Evolutionary conservation across 345 rosid species (phyloP).

Genomic region (Pseudoturritis turrita): DNA sequence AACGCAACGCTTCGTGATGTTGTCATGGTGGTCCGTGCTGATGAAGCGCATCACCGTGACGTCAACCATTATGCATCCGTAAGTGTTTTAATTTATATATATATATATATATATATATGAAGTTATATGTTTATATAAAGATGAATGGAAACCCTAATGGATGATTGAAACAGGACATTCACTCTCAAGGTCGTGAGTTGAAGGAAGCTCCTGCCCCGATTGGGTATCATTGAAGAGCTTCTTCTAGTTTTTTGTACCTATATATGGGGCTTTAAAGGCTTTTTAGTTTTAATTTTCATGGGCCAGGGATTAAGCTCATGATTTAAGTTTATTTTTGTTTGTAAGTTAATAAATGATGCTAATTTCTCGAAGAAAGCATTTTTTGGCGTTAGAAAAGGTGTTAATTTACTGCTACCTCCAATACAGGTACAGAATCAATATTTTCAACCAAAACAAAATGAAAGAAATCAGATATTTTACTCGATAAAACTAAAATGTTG

Average conservation of each 20-base stretch:
- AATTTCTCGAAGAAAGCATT: too few species aligned
- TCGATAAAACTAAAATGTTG: too few species aligned
- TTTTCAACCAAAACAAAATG: too few species aligned
- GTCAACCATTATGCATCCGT: conserved; percentile 83
- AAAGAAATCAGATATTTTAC: too few species aligned
- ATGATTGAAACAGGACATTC: conserved; percentile 49
- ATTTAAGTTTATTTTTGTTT: not conserved
- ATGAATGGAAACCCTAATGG: not conserved
- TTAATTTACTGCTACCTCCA: too few species aligned
- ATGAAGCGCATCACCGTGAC: conserved; percentile 81
- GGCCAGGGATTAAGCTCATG: not conserved
- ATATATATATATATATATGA: not conserved
- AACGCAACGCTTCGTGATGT: conserved; percentile 62
- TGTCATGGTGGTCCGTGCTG: conserved; percentile 68
- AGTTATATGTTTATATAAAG: not conserved
- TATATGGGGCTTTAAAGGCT: too few species aligned
- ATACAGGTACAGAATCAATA: too few species aligned
- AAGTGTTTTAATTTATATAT: not conserved
- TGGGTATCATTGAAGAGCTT: conserved; percentile 45
- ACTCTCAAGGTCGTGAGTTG: conserved; percentile 58
- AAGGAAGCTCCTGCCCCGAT: conserved; percentile 67
- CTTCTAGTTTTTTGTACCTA: not conserved
- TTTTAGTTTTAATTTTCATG: not conserved
- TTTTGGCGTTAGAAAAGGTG: too few species aligned
- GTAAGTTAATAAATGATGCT: not conserved